Conservation (phyloP, 2,329 filamentous ascomycete genomes). For the Fusarium sterilihyphosum region DNA sequence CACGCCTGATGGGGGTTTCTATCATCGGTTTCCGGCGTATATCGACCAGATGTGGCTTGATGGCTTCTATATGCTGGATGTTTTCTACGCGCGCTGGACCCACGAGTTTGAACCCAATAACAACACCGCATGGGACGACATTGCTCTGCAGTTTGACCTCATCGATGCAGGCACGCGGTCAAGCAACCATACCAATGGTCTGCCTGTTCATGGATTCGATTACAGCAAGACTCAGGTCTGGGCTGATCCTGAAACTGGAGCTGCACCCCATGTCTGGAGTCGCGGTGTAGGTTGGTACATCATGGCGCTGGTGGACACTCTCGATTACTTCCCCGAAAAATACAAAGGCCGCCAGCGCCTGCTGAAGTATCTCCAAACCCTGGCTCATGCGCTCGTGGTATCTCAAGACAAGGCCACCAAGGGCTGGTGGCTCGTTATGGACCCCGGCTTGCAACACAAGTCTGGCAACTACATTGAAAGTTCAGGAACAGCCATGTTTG, state of each 20-base stretch:
- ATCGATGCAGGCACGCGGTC: constrained; percentile 55
- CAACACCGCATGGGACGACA: constrained; percentile 54
- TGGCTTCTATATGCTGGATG: constrained; percentile 61
- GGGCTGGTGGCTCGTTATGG: constrained; percentile 69
- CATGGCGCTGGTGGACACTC: constrained; percentile 59
- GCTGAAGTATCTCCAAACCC: constrained; percentile 50
- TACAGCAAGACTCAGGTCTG: constrained; percentile 58
- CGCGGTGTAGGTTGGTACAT: constrained; percentile 64
- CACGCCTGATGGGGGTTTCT: constrained; percentile 62
- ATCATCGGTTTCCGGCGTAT: constrained; percentile 58
- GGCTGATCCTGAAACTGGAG: constrained; percentile 61
- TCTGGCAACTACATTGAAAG: constrained; percentile 69
- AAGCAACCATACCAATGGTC: constrained; percentile 42
- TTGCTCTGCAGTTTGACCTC: constrained; percentile 56
- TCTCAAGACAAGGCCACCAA: constrained; percentile 58
- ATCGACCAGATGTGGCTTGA: constrained; percentile 67
- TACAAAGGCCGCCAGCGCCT: constrained; percentile 50
- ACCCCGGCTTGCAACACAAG: constrained; percentile 54
- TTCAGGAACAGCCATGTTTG: constrained; percentile 67
- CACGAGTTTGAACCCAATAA: constrained; percentile 49
- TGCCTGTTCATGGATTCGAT: constrained; percentile 66
- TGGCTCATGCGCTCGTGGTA: constrained; percentile 53
- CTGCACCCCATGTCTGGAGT: constrained; percentile 62
- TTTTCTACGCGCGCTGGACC: constrained; percentile 55
- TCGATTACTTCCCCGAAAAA: constrained; percentile 54